Conservation (phyloP, 225 moss, liverwort and hornwort genomes). For the Rhytidiadelphus loreus region DNA sequence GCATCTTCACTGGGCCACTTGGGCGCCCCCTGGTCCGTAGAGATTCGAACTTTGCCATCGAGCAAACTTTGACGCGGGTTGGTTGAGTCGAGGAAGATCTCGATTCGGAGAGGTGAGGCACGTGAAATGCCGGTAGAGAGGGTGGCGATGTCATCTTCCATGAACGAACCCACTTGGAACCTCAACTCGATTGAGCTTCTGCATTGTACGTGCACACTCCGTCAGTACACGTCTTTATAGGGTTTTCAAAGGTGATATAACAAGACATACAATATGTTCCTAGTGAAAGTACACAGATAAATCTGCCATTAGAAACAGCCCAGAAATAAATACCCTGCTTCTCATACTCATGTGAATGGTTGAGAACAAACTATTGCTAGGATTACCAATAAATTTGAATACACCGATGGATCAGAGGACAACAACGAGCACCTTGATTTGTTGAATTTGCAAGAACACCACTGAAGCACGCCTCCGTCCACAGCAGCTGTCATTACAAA, state of each 20-base stretch:
- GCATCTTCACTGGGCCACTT: background rate
- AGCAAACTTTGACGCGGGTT: slow-evolving; percentile 17
- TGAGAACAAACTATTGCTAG: background rate
- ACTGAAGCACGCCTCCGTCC: slow-evolving; percentile 22
- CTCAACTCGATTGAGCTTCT: slow-evolving; percentile 31
- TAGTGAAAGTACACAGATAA: background rate
- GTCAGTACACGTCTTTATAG: background rate
- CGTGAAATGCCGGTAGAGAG: slow-evolving; percentile 30
- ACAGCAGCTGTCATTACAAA: background rate
- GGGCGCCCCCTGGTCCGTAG: slow-evolving; percentile 3
- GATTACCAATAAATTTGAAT: background rate
- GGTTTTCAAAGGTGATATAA: background rate
- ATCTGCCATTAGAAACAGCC: background rate
- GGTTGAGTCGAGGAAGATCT: slow-evolving; percentile 22
- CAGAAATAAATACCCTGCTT: background rate
- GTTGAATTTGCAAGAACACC: slow-evolving; percentile 33
- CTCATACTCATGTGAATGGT: background rate
- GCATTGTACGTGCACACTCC: background rate
- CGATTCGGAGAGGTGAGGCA: slow-evolving; percentile 11
- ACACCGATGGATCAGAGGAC: background rate
- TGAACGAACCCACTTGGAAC: slow-evolving; percentile 35
- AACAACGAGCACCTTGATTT: slow-evolving; percentile 1
- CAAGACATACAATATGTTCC: background rate
- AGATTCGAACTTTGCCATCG: slow-evolving; percentile 19
- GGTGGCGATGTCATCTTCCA: slow-evolving; percentile 40